These are phyloP conservation scores for Hypoxylon crocopeplum DNA, from an alignment of 495 filamentous ascomycete genomes.

Conservation along the genomic window DNA sequence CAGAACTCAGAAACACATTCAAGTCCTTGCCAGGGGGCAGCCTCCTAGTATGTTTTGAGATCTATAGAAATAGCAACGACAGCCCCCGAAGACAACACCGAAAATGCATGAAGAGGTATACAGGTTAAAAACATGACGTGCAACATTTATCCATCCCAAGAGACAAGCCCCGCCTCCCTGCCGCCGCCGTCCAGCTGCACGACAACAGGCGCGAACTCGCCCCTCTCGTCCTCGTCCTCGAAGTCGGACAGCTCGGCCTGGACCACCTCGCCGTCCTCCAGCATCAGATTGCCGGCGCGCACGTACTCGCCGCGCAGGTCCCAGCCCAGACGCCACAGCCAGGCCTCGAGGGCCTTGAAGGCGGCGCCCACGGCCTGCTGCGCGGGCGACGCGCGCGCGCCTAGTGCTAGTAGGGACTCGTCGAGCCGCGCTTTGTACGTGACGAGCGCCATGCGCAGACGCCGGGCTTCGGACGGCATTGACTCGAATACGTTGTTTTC, in stretches of 20 bases:
- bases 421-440: constrained; percentile 53
- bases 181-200: constrained; percentile 69
- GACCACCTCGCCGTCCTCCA: constrained; percentile 81
- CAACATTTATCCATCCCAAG: constrained; percentile 39
- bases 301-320: constrained; percentile 50
- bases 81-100: no score
- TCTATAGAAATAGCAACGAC: no score
- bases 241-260: constrained; percentile 77
- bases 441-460: constrained; percentile 47
- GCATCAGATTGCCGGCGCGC: constrained; percentile 62
- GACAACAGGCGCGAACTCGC: constrained; percentile 85
- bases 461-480: constrained; percentile 43
- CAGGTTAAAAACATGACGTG: no score
- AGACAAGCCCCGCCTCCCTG: constrained; percentile 56
- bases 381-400: constrained; percentile 36
- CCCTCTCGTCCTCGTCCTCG: constrained; percentile 83
- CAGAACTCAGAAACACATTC: no score
- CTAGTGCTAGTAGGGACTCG: constrained; percentile 42
- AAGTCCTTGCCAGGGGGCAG: no score
- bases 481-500: constrained; percentile 62
- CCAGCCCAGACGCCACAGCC: constrained; percentile 53
- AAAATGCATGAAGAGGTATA: no score
- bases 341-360: constrained; percentile 54
- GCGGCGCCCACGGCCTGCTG: constrained; percentile 45
- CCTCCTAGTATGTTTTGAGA: no score